Conservation (phyloP, 257 asterid species). For the Galeopsis tetrahit region DNA sequence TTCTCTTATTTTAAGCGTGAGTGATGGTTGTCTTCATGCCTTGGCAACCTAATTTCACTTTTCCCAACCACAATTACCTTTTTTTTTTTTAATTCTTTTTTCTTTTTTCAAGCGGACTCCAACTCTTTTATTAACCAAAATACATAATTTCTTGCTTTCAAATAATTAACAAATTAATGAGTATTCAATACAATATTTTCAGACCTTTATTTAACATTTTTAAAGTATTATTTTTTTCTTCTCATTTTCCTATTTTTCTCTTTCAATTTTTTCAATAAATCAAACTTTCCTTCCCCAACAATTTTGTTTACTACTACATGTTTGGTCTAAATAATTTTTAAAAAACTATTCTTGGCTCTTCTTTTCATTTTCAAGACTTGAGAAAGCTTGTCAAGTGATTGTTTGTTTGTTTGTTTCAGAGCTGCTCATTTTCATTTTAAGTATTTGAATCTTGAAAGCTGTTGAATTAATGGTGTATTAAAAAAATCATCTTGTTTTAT, state of each 20-base stretch:
- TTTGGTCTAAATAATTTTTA: too few relatives aligned
- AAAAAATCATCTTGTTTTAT: constrained; percentile 29
- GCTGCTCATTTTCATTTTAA: too few relatives aligned
- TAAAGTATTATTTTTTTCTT: constrained; percentile 22
- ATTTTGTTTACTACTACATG: background rate
- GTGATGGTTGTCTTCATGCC: constrained; percentile 76
- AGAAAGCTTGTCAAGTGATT: constrained; percentile 32
- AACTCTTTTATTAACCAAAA: constrained; percentile 87
- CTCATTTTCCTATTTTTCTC: constrained; percentile 48
- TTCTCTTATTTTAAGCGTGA: constrained; percentile 40
- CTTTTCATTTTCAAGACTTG: constrained; percentile 33
- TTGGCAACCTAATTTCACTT: constrained; percentile 97
- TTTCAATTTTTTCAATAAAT: constrained; percentile 49
- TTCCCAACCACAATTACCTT: constrained; percentile 76
- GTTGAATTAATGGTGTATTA: constrained; percentile 48
- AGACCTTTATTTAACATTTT: constrained; percentile 33
- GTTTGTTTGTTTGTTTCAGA: constrained; percentile 24
- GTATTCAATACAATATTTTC: background rate
- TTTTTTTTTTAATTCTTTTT: constrained; percentile 11
- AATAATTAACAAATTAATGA: constrained; percentile 55
- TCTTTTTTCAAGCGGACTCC: constrained; percentile 61
- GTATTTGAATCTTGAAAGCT: constrained; percentile 12
- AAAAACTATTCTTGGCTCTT: too few relatives aligned
- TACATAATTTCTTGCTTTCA: constrained; percentile 63
- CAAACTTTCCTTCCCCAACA: constrained; percentile 39